Conservation (phyloP, 2,329 filamentous ascomycete genomes). For the Fusarium sp. region DNA sequence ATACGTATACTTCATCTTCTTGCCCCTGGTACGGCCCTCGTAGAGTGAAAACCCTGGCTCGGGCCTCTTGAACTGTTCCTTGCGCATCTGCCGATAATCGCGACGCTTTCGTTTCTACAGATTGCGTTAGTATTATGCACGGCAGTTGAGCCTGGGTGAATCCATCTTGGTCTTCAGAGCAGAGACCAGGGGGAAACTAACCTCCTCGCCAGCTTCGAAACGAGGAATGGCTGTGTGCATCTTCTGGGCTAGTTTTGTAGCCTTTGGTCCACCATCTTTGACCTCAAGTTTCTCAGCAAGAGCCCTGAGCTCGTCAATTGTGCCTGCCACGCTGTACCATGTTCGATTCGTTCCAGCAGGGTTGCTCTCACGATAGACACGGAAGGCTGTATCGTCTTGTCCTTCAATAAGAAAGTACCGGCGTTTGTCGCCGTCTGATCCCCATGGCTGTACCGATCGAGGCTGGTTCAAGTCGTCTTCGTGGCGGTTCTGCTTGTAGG, state of each 20-base stretch:
- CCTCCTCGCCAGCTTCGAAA: conserved; percentile 93
- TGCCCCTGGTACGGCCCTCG: conserved; percentile 94
- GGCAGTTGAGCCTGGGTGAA: neutral
- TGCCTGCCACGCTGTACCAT: conserved; percentile 94
- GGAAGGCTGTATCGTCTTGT: conserved; percentile 91
- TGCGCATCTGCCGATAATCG: conserved; percentile 88
- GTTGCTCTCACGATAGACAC: conserved; percentile 94
- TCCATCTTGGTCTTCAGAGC: neutral
- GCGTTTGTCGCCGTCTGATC: conserved; percentile 87
- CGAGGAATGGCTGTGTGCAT: conserved; percentile 84
- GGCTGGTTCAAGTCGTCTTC: conserved; percentile 85
- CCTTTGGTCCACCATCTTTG: conserved; percentile 83
- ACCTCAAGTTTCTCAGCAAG: conserved; percentile 81
- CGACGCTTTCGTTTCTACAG: conserved; percentile 87
- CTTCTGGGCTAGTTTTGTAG: conserved; percentile 79
- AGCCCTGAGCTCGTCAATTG: conserved; percentile 83
- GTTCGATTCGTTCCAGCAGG: conserved; percentile 78
- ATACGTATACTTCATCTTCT: conserved; percentile 96
- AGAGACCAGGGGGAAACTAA: conserved; percentile 53
- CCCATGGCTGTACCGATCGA: conserved; percentile 90
- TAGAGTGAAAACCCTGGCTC: conserved; percentile 93
- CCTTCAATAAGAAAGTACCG: conserved; percentile 96
- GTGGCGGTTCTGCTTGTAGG: conserved; percentile 88
- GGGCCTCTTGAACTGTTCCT: conserved; percentile 86
- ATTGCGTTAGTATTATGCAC: conserved; percentile 29